A percentile compares a stretch with the other conserved stretches of the same genome.
phyloP scores from a whole-genome alignment of 345 rosid genomes.

The Mercurialis annua region DNA sequence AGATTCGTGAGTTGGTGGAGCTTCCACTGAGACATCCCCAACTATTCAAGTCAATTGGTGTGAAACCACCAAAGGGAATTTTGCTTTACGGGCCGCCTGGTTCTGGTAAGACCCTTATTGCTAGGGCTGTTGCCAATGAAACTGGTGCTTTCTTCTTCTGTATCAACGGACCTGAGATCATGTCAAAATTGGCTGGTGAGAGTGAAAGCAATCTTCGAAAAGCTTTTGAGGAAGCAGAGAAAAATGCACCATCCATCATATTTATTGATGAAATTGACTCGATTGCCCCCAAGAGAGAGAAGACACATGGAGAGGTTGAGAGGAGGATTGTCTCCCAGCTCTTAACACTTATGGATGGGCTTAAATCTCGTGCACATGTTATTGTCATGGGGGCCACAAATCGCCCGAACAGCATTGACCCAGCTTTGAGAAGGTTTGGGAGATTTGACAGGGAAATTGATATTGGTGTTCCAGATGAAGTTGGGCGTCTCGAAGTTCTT shows the following conservation, averaged over 20 bases:
- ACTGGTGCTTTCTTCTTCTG: constrained; percentile 97
- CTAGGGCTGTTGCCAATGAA: constrained; percentile 92
- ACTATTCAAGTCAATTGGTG: constrained; percentile 94
- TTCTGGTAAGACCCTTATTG: constrained; percentile 73
- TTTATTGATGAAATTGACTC: constrained; percentile 94
- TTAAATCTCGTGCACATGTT: constrained; percentile 86
- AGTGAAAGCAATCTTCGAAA: constrained; percentile 97
- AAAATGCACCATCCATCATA: constrained; percentile 92
- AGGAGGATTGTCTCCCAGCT: constrained; percentile 97
- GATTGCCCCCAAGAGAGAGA: constrained; percentile 95
- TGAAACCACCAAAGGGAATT: constrained; percentile 96
- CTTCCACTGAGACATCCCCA: constrained; percentile 95
- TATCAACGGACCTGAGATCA: constrained; percentile 93
- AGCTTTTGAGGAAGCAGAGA: constrained; percentile 97
- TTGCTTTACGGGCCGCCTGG: constrained; percentile 58
- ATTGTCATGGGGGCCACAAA: constrained; percentile 98
- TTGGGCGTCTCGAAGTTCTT: constrained; percentile 98
- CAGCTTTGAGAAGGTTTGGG: constrained; percentile 92
- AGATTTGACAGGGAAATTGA: constrained; percentile 93
- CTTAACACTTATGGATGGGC: constrained; percentile 92
- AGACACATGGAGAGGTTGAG: constrained; percentile 95
- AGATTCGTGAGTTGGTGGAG: constrained; percentile 90
- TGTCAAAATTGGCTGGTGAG: constrained; percentile 97
- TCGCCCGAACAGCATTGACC: constrained; percentile 95
- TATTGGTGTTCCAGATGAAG: constrained; percentile 94